A percentile compares a stretch with the other conserved stretches of the same genome.
These are phyloP conservation scores for Plasmodium adleri DNA, from an alignment of 169 alveolate species.

Conservation along the genomic window DNA sequence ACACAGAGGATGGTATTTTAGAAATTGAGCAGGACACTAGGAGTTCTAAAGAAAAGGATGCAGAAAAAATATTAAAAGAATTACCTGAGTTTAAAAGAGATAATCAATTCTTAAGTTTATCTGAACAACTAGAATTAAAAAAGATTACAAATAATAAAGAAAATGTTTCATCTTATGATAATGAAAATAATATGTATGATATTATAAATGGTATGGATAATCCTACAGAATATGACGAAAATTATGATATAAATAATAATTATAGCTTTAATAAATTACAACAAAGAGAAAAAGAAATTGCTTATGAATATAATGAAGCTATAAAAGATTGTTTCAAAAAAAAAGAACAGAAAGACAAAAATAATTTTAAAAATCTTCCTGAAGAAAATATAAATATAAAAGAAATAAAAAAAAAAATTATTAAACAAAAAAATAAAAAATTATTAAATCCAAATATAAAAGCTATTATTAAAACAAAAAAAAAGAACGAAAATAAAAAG, in stretches of 20 bases:
- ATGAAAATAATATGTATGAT: constrained; percentile 13
- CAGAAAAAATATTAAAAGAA: constrained; percentile 35
- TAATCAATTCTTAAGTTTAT: constrained; percentile 50
- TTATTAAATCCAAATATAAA: constrained; percentile 19
- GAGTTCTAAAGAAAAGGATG: constrained; percentile 62
- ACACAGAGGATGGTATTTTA: constrained; percentile 66
- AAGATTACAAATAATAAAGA: constrained; percentile 8
- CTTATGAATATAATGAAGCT: constrained; percentile 58
- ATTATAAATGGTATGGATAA: constrained; percentile 27
- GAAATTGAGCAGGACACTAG: constrained; percentile 72
- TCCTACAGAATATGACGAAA: constrained; percentile 36
- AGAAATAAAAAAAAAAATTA: constrained; percentile 46
- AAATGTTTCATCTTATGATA: constrained; percentile 3
- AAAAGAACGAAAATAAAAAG: constrained; percentile 6
- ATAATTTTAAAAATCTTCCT: not conserved
- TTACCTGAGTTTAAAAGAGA: constrained; percentile 75
- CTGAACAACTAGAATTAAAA: constrained; percentile 60
- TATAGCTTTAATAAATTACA: constrained; percentile 42
- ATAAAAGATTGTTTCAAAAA: constrained; percentile 32
- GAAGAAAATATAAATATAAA: constrained; percentile 19
- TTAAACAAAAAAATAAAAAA: constrained; percentile 30
- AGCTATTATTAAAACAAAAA: constrained; percentile 68
- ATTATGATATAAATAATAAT: constrained; percentile 34
- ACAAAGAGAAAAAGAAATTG: constrained; percentile 50
- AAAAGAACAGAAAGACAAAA: constrained; percentile 29